These are phyloP conservation scores for Punica granatum DNA, from an alignment of 345 rosid genomes.

Conservation along the genomic window DNA sequence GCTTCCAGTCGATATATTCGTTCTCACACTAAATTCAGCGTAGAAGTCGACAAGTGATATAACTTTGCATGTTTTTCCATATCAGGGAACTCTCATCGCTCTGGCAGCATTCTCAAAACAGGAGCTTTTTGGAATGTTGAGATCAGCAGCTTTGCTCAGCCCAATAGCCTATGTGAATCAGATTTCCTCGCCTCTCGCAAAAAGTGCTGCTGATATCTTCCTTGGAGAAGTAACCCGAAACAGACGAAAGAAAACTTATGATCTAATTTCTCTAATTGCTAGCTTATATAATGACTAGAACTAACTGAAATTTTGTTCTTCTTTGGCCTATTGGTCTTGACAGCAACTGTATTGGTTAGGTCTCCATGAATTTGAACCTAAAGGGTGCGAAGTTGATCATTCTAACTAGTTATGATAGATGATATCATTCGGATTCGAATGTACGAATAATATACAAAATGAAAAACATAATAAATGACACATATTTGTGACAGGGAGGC, in stretches of 20 bases:
- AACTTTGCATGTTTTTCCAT: background rate
- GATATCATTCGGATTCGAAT: background rate
- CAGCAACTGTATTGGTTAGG: constrained; percentile 38
- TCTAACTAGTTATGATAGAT: background rate
- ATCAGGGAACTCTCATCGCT: constrained; percentile 36
- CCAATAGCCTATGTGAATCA: constrained; percentile 35
- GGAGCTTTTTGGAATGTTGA: constrained; percentile 16
- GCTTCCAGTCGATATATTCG: background rate
- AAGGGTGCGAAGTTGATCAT: constrained; percentile 19
- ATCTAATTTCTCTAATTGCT: background rate
- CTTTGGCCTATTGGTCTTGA: background rate
- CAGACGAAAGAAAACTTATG: background rate
- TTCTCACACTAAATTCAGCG: background rate
- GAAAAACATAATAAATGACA: too few relatives aligned
- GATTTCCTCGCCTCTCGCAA: constrained; percentile 17
- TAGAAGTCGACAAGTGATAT: background rate
- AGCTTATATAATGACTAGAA: background rate
- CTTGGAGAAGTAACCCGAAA: constrained; percentile 20
- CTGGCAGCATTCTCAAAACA: constrained; percentile 34
- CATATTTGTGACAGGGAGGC: constrained; percentile 19
- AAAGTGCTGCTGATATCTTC: constrained; percentile 22
- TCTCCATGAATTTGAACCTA: constrained; percentile 27
- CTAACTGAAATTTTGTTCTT: background rate
- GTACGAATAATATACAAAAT: background rate
- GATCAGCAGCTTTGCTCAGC: constrained; percentile 37